Percentiles rank a stretch among this genome's conserved stretches.
Evolutionary conservation across 371 early-diverging fungal species (phyloP).

Genomic region (Massospora cicadina): DNA sequence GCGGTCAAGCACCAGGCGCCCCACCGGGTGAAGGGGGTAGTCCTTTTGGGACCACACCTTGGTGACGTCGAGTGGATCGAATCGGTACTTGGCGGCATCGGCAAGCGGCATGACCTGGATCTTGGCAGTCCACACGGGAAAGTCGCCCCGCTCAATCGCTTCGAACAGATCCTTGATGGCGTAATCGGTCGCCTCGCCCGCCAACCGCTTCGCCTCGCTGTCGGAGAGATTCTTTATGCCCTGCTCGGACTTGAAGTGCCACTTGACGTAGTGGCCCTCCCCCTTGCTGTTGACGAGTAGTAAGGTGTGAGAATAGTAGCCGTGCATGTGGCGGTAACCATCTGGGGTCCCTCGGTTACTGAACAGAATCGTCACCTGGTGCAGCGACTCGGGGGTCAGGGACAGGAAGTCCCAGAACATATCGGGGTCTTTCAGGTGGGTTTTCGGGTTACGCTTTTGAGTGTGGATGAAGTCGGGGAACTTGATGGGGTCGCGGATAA

Average conservation of each 20-base stretch:
- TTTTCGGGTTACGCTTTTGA: slow-evolving; percentile 59
- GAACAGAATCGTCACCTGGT: slow-evolving; percentile 59
- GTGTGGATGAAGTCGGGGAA: slow-evolving; percentile 74
- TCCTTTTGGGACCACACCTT: slow-evolving; percentile 63
- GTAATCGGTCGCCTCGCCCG: slow-evolving; percentile 51
- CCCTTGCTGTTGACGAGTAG: slow-evolving; percentile 54
- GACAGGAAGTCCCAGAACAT: slow-evolving; percentile 54
- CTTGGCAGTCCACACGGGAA: slow-evolving; percentile 54
- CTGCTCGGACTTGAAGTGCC: slow-evolving; percentile 70
- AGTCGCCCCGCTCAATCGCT: slow-evolving; percentile 49
- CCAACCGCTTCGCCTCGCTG: slow-evolving; percentile 39
- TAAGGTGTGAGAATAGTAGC: slow-evolving; percentile 57
- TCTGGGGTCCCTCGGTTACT: slow-evolving; percentile 67
- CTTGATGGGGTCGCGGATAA: slow-evolving; percentile 55
- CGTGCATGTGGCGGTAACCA: slow-evolving; percentile 61
- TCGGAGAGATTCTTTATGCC: slow-evolving; percentile 52
- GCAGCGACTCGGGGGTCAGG: slow-evolving; percentile 55
- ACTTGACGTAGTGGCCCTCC: slow-evolving; percentile 55
- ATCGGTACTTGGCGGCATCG: slow-evolving; percentile 51
- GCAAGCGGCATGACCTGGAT: slow-evolving; percentile 55
- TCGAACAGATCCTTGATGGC: slow-evolving; percentile 52
- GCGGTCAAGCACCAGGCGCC: slow-evolving; percentile 50
- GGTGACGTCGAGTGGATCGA: slow-evolving; percentile 68
- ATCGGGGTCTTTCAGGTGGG: slow-evolving; percentile 33
- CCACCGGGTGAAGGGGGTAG: slow-evolving; percentile 50